These are phyloP conservation scores for Penicillium polonicum DNA, from an alignment of 2,329 filamentous ascomycete species.

Conservation along the genomic window DNA sequence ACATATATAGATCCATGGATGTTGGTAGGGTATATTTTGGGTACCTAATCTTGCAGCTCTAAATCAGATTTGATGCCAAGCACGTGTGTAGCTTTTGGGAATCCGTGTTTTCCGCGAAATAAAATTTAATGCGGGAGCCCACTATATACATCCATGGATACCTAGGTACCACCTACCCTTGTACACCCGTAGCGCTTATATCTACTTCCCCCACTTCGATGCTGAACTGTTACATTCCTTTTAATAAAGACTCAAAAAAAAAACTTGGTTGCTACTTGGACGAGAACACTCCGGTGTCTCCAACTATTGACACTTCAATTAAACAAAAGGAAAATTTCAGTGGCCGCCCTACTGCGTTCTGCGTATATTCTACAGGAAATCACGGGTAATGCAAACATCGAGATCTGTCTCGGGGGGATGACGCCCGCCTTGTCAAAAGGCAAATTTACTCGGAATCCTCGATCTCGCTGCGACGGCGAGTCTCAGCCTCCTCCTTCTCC, in stretches of 20 bases:
- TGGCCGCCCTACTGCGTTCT: conserved; percentile 32
- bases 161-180: background rate
- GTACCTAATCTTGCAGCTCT: background rate
- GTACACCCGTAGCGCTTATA: background rate
- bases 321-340: conserved; percentile 31
- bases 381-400: conserved; percentile 32
- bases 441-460: conserved; percentile 36
- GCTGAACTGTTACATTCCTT: background rate
- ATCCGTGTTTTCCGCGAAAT: background rate
- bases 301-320: conserved; percentile 11
- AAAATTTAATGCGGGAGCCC: background rate
- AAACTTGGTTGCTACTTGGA: background rate
- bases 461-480: conserved; percentile 33
- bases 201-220: background rate
- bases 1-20: background rate
- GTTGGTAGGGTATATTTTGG: background rate
- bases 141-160: background rate
- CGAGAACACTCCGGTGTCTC: background rate
- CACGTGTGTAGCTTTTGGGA: background rate
- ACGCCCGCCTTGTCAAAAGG: conserved; percentile 10
- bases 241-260: too few relatives aligned
- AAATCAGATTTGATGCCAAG: conserved; percentile 1
- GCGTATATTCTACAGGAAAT: conserved; percentile 38
- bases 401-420: conserved; percentile 17
- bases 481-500: conserved; percentile 47